Percentiles rank a stretch among this genome's conserved stretches.
These are phyloP conservation scores for Zalerion maritima DNA, from an alignment of 495 filamentous ascomycete species.

Conservation along the genomic window DNA sequence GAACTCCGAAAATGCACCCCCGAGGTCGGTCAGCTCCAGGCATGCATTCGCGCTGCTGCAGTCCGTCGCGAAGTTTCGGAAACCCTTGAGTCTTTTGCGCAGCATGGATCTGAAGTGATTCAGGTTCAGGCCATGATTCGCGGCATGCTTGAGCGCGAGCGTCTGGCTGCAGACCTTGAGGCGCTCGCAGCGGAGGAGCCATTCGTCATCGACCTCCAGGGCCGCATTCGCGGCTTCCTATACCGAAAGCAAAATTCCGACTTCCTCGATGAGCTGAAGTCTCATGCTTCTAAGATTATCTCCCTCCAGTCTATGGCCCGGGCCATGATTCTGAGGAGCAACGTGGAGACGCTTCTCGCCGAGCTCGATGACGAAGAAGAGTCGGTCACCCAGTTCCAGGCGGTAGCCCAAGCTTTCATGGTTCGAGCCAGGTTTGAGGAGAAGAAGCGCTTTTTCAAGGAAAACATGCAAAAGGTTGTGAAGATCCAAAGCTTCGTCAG, in stretches of 20 bases:
- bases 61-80: conserved; percentile 32
- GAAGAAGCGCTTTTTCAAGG: conserved; percentile 74
- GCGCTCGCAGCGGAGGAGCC: conserved; percentile 43
- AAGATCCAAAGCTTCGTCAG: conserved; percentile 96
- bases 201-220: conserved; percentile 52
- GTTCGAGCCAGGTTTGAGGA: conserved; percentile 64
- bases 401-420: conserved; percentile 55
- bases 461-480: conserved; percentile 98
- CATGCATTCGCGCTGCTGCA: conserved; percentile 29
- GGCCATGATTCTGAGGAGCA: conserved; percentile 61
- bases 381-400: conserved; percentile 56
- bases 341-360: conserved; percentile 52
- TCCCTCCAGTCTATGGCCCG: conserved; percentile 59
- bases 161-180: conserved; percentile 33
- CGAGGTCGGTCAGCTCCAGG: conserved; percentile 21
- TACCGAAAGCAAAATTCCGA: conserved; percentile 35
- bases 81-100: conserved; percentile 23
- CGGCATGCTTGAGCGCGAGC: conserved; percentile 37
- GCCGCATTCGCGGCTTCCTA: conserved; percentile 48
- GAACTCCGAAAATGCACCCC: conserved; percentile 23
- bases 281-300: conserved; percentile 41
- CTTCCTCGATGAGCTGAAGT: conserved; percentile 42
- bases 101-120: conserved; percentile 26
- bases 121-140: conserved; percentile 32
- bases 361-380: conserved; percentile 75